Conservation (phyloP, 345 rosid genomes). For the Pistacia vera region DNA sequence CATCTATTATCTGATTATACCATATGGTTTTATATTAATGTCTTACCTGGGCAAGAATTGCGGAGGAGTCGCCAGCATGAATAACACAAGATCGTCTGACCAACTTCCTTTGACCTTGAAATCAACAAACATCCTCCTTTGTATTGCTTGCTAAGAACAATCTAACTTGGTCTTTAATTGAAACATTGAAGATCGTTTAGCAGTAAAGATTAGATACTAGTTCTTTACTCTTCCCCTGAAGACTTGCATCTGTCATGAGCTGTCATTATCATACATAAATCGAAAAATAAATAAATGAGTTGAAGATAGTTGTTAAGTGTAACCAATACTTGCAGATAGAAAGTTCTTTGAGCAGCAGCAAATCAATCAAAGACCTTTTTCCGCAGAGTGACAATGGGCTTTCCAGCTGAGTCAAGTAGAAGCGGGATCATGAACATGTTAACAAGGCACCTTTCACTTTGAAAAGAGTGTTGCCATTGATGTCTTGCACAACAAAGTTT, state of each 20-base stretch:
- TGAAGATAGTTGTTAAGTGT: no score
- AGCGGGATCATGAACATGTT: no score
- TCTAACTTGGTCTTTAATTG: conserved; percentile 15
- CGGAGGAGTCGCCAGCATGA: conserved; percentile 17
- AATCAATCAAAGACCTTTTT: conserved; percentile 27
- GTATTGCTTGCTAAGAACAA: conserved; percentile 24
- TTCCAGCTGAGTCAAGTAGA: conserved; percentile 31
- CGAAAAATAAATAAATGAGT: background rate
- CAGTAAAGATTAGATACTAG: conserved; percentile 20
- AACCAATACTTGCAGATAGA: no score
- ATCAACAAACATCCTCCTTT: conserved; percentile 14
- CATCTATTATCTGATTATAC: no score
- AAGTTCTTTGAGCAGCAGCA: no score
- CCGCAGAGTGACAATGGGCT: conserved; percentile 29
- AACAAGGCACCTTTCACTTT: conserved; percentile 33
- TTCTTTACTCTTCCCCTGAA: conserved; percentile 29
- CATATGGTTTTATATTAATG: no score
- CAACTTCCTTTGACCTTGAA: conserved; percentile 26
- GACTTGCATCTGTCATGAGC: conserved; percentile 16
- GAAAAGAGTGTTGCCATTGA: conserved; percentile 36
- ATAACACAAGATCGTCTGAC: conserved; percentile 22
- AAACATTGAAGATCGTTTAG: conserved; percentile 5
- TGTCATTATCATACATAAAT: conserved; percentile 35
- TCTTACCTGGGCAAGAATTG: conserved; percentile 23
- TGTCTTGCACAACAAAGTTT: conserved; percentile 42